Evolutionary conservation across 2,329 filamentous ascomycete genomes (phyloP).

Genomic region (Fusarium setosum): DNA sequence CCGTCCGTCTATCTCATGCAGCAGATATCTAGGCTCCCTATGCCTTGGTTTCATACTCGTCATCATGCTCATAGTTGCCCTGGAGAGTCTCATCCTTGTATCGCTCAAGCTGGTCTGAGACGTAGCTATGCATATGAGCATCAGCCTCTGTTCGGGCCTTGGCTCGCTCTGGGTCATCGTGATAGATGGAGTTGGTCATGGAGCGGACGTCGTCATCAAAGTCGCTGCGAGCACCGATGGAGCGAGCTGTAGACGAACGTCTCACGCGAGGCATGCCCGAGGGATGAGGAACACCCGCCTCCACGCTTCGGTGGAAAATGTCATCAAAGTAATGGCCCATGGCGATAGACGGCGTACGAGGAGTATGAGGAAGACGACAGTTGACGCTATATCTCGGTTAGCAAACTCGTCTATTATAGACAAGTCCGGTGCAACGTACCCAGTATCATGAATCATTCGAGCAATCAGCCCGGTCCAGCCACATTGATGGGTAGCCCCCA

Average conservation of each 20-base stretch:
- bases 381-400: conserved; percentile 72
- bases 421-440: conserved; percentile 66
- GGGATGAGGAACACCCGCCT: conserved; percentile 51
- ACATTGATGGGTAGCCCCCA: conserved; percentile 94
- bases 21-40: conserved; percentile 16
- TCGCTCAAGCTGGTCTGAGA: conserved; percentile 81
- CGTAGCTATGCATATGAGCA: conserved; percentile 82
- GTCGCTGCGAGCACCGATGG: conserved; percentile 86
- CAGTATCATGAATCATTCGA: conserved; percentile 97
- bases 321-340: conserved; percentile 98
- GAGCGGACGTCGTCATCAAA: conserved; percentile 63
- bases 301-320: conserved; percentile 68
- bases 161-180: conserved; percentile 56
- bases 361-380: conserved; percentile 92
- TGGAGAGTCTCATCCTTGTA: conserved; percentile 59
- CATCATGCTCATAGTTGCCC: conserved; percentile 47
- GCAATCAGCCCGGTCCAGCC: conserved; percentile 97
- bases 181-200: conserved; percentile 45
- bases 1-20: conserved; percentile 7
- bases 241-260: conserved; percentile 84
- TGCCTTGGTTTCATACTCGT: conserved; percentile 61
- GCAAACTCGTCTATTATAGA: conserved; percentile 31
- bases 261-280: conserved; percentile 68
- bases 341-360: conserved; percentile 83
- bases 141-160: conserved; percentile 67